Evolutionary conservation across 192 early-diverging fungal genomes (phyloP).

Genomic region (Coemansia sp.): DNA sequence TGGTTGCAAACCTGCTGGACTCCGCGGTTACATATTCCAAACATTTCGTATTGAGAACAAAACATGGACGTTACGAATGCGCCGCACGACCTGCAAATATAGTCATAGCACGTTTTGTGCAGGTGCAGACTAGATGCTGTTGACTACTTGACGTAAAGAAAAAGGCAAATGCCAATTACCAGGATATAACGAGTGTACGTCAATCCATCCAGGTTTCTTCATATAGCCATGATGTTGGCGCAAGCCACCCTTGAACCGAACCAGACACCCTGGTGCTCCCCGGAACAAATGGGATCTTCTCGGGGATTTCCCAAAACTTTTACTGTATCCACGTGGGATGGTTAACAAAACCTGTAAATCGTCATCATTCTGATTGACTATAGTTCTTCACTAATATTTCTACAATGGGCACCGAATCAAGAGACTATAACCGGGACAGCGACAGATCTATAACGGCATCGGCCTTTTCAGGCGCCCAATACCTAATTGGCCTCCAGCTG

Average conservation of each 20-base stretch:
- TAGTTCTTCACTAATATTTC: too few species aligned
- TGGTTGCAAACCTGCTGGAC: slow-evolving; percentile 27
- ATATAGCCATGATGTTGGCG: too few species aligned
- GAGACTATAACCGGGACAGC: background rate
- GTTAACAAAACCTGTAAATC: too few species aligned
- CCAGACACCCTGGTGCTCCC: too few species aligned
- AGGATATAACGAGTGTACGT: background rate
- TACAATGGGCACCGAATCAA: too few species aligned
- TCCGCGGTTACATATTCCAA: slow-evolving; percentile 34
- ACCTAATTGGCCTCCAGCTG: slow-evolving; percentile 76
- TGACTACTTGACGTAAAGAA: background rate
- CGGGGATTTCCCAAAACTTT: too few species aligned
- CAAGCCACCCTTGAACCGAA: too few species aligned
- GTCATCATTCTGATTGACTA: too few species aligned
- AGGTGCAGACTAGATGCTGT: background rate
- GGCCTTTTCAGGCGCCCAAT: slow-evolving; percentile 73
- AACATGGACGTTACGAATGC: slow-evolving; percentile 46
- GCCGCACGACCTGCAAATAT: slow-evolving; percentile 46
- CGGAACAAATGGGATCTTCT: too few species aligned
- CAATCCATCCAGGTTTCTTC: too few species aligned
- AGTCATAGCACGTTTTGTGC: slow-evolving; percentile 41
- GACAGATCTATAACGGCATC: slow-evolving; percentile 7
- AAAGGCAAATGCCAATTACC: background rate
- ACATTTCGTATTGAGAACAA: slow-evolving; percentile 33
- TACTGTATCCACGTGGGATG: too few species aligned